Evolutionary conservation across 106 monocot species (phyloP).

Genomic region (Dendrobium catenatum): DNA sequence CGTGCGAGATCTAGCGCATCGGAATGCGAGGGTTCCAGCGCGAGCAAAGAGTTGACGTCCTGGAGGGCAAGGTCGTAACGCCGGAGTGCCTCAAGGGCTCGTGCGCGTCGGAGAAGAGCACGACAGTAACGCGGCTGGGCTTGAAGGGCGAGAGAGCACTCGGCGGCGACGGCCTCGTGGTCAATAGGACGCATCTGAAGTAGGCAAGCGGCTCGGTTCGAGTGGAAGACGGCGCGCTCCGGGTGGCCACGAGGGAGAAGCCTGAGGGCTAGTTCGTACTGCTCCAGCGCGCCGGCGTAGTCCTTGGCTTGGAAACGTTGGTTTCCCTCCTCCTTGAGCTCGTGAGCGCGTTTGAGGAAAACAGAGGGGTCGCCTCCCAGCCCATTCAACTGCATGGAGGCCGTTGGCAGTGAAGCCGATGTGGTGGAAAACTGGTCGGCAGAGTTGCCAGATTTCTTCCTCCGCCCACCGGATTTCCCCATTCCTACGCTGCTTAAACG

Average conservation of each 20-base stretch:
- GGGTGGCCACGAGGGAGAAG: slow-evolving; percentile 70
- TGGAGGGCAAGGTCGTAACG: slow-evolving; percentile 50
- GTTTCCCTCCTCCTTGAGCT: slow-evolving; percentile 95
- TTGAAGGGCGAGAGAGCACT: slow-evolving; percentile 93
- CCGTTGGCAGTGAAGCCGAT: neutral
- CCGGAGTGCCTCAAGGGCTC: slow-evolving; percentile 71
- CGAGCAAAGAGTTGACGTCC: slow-evolving; percentile 56
- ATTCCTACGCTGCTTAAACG: slow-evolving; percentile 9
- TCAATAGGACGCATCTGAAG: slow-evolving; percentile 80
- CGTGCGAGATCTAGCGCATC: slow-evolving; percentile 59
- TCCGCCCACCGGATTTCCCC: slow-evolving; percentile 49
- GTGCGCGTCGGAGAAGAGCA: slow-evolving; percentile 83
- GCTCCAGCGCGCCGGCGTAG: slow-evolving; percentile 54
- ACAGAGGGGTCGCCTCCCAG: slow-evolving; percentile 18
- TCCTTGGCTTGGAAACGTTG: slow-evolving; percentile 68
- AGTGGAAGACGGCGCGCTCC: slow-evolving; percentile 92
- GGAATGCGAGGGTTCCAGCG: slow-evolving; percentile 41
- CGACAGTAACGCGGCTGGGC: slow-evolving; percentile 81
- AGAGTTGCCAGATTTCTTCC: slow-evolving; percentile 30
- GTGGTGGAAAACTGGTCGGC: neutral
- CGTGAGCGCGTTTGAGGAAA: slow-evolving; percentile 65
- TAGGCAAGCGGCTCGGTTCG: slow-evolving; percentile 94
- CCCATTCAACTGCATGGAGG: slow-evolving; percentile 4
- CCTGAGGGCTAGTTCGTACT: slow-evolving; percentile 66
- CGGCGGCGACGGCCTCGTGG: slow-evolving; percentile 70